Conservation (phyloP, 768 basidiomycete genomes). For the Rhodotorula sphaerocarpa region DNA sequence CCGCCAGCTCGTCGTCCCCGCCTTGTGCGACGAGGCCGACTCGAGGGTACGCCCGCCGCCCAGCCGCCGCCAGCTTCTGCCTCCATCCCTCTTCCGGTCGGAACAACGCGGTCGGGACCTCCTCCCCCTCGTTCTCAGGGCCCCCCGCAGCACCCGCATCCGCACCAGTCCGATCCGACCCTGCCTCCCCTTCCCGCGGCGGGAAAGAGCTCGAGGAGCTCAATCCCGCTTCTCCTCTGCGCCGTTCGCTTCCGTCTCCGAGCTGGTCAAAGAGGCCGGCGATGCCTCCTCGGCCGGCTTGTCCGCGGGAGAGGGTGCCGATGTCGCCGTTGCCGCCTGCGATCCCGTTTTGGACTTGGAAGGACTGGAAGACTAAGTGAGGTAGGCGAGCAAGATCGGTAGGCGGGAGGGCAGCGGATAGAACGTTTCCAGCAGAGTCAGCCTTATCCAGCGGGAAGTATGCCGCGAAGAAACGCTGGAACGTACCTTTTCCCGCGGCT, state of each 20-base stretch:
- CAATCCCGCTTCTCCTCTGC: slow-evolving; percentile 1
- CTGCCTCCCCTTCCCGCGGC: slow-evolving; percentile 41
- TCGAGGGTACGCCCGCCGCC: slow-evolving; percentile 32
- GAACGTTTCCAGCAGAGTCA: no score
- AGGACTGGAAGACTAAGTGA: not conserved
- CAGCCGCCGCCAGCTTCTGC: slow-evolving; percentile 49
- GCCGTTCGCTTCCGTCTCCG: not conserved
- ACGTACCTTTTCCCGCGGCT: no score
- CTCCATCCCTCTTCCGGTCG: slow-evolving; percentile 83
- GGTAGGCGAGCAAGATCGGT: no score
- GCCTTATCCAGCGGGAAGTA: no score
- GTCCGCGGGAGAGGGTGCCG: not conserved
- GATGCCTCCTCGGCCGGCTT: not conserved
- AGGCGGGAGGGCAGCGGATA: no score
- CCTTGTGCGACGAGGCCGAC: slow-evolving; percentile 35
- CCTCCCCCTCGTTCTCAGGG: slow-evolving; percentile 6
- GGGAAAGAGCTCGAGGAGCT: slow-evolving; percentile 40
- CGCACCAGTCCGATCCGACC: not conserved
- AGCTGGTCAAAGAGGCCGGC: not conserved
- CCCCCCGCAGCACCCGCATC: no score
- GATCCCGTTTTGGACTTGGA: no score
- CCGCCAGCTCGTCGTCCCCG: slow-evolving; percentile 62
- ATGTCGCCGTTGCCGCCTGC: not conserved
- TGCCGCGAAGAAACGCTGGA: no score
- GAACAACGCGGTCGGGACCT: slow-evolving; percentile 59